These are phyloP conservation scores for Xerocomellus intermedius DNA, from an alignment of 768 basidiomycete genomes.

Conservation along the genomic window DNA sequence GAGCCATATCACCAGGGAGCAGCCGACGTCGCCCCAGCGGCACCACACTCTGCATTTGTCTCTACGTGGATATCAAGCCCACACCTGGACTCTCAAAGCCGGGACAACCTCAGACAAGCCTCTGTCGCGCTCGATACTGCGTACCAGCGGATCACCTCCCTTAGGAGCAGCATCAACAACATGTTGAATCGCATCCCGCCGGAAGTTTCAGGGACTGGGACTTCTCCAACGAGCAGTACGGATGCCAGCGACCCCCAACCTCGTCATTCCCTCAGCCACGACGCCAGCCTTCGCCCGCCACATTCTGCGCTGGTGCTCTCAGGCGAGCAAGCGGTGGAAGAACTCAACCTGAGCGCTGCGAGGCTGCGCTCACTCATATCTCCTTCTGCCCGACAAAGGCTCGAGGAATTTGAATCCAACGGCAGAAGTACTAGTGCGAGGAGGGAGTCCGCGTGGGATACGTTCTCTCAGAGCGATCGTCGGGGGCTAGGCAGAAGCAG, in stretches of 20 bases:
- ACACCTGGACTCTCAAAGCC: constrained; percentile 26
- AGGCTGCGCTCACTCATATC: constrained; percentile 31
- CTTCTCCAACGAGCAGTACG: background rate
- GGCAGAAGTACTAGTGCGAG: constrained; percentile 2
- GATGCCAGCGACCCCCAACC: constrained; percentile 8
- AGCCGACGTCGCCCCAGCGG: constrained; percentile 12
- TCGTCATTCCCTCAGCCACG: constrained; percentile 12
- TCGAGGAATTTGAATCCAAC: constrained; percentile 31
- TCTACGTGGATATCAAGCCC: constrained; percentile 14
- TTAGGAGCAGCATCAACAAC: constrained; percentile 49
- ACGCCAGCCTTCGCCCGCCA: constrained; percentile 27
- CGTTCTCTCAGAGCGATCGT: constrained; percentile 17
- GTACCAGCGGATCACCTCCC: constrained; percentile 53
- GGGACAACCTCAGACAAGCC: constrained; percentile 46
- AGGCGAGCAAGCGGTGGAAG: constrained; percentile 24
- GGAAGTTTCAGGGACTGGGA: constrained; percentile 18
- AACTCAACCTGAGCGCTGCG: constrained; percentile 28
- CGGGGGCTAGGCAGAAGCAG: constrained; percentile 18
- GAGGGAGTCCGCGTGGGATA: constrained; percentile 23
- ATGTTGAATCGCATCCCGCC: constrained; percentile 42
- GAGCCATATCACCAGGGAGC: constrained; percentile 14
- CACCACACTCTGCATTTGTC: constrained; percentile 5
- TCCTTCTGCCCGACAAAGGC: constrained; percentile 31
- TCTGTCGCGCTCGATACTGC: constrained; percentile 54
- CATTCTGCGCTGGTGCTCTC: constrained; percentile 34